These are phyloP conservation scores for Clitoria ternatea DNA, from an alignment of 306 rosid species.

Conservation along the genomic window DNA sequence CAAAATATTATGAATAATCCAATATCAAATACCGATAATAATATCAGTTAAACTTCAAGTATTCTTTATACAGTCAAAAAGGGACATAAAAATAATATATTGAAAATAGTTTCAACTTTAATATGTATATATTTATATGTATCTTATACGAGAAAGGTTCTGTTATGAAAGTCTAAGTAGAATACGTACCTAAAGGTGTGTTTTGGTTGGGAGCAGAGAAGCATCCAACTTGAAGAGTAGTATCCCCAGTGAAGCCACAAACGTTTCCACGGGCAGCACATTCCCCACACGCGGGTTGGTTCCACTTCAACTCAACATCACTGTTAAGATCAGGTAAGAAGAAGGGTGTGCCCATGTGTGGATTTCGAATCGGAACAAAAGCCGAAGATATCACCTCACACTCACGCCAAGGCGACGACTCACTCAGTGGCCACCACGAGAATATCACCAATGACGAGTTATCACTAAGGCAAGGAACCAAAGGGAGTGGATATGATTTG, in stretches of 20 bases:
- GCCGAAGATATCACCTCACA: slow-evolving; percentile 28
- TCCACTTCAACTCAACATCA: slow-evolving; percentile 36
- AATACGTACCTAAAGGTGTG: no score
- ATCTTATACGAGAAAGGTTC: no score
- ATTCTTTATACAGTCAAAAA: no score
- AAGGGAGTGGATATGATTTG: not conserved
- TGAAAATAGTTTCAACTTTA: no score
- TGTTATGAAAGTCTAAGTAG: no score
- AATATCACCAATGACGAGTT: not conserved
- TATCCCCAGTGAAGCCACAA: slow-evolving; percentile 26
- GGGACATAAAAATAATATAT: no score
- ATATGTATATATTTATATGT: no score
- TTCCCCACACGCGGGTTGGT: slow-evolving; percentile 11
- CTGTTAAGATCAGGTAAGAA: not conserved
- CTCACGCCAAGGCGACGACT: not conserved
- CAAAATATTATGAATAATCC: no score
- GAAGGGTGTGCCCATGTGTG: not conserved
- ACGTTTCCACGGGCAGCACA: slow-evolving; percentile 26
- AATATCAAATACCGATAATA: no score
- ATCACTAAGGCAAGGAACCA: slow-evolving; percentile 4
- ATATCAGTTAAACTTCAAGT: no score
- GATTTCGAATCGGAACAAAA: slow-evolving; percentile 16
- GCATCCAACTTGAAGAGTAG: slow-evolving; percentile 24
- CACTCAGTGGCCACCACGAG: not conserved
- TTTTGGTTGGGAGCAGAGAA: not conserved